phyloP scores from a whole-genome alignment of 345 rosid genomes.

The Passiflora organensis region DNA sequence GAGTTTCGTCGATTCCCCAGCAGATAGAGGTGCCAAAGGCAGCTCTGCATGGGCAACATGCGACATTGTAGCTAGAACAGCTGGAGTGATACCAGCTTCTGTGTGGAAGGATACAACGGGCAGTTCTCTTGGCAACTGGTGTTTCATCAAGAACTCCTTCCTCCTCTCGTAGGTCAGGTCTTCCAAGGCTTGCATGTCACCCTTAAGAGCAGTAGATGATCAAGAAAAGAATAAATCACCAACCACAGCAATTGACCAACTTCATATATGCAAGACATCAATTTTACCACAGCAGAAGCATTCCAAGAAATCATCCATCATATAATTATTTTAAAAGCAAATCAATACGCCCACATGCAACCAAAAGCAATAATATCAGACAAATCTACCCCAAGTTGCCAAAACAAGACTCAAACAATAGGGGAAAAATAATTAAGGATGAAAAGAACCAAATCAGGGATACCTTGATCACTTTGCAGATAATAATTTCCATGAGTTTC shows the following conservation, averaged over 20 bases:
- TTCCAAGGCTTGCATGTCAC: constrained; percentile 90
- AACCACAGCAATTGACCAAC: background rate
- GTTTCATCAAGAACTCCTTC: constrained; percentile 69
- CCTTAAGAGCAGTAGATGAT: constrained; percentile 36
- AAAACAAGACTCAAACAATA: too few relatives aligned
- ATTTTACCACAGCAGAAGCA: background rate
- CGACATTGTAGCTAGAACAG: constrained; percentile 72
- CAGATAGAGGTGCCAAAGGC: constrained; percentile 39
- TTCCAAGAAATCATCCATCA: too few relatives aligned
- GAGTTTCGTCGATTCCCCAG: constrained; percentile 55
- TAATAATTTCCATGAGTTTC: constrained; percentile 80
- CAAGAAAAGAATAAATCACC: background rate
- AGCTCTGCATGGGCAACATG: constrained; percentile 92
- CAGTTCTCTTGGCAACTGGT: constrained; percentile 68
- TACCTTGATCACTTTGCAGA: constrained; percentile 93
- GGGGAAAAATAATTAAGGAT: background rate
- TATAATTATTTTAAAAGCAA: too few relatives aligned
- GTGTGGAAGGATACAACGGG: constrained; percentile 87
- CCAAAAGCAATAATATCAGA: too few relatives aligned
- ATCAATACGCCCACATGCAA: background rate
- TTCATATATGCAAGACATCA: background rate
- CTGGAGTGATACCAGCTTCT: constrained; percentile 77
- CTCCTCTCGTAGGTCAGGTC: constrained; percentile 88
- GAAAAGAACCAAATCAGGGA: constrained; percentile 4
- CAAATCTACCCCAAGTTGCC: too few relatives aligned